These are phyloP conservation scores for Bidens hawaiensis DNA, from an alignment of 140 eudicot genomes.

Conservation along the genomic window DNA sequence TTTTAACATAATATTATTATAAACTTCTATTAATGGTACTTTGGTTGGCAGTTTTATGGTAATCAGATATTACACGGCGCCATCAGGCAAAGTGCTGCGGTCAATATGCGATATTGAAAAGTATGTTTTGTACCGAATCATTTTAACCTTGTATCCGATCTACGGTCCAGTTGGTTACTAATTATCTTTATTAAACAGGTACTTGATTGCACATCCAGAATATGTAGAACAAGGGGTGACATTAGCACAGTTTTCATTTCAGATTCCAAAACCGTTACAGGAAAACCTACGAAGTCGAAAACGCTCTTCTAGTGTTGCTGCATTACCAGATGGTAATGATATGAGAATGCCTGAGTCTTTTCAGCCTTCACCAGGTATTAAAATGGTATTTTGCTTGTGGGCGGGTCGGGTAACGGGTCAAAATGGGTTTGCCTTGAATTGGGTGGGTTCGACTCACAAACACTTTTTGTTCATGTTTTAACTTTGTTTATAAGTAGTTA, in stretches of 20 bases:
- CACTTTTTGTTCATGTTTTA: not conserved
- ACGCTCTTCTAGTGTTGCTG: slow-evolving; percentile 41
- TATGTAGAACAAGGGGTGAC: slow-evolving; percentile 52
- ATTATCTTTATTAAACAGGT: slow-evolving; percentile 39
- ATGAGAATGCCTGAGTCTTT: slow-evolving; percentile 20
- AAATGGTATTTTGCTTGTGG: not conserved
- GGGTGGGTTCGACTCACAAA: not conserved
- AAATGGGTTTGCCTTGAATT: not conserved
- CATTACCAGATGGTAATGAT: slow-evolving; percentile 27
- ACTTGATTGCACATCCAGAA: slow-evolving; percentile 66
- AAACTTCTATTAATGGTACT: not conserved
- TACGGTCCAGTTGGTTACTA: slow-evolving; percentile 3
- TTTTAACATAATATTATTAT: not conserved
- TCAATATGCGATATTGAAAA: slow-evolving; percentile 76
- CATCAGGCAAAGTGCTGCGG: slow-evolving; percentile 62
- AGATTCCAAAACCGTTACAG: slow-evolving; percentile 82
- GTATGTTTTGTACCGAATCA: slow-evolving; percentile 28
- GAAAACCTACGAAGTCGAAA: slow-evolving; percentile 73
- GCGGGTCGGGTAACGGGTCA: not conserved
- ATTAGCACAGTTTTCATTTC: slow-evolving; percentile 75
- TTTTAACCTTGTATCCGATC: not conserved
- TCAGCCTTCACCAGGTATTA: slow-evolving; percentile 49
- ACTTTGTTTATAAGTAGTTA: not conserved
- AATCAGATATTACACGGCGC: slow-evolving; percentile 75
- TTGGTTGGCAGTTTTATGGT: not conserved